phyloP scores from a whole-genome alignment of 208 protist genomes.

The Phytomonas sp. region DNA sequence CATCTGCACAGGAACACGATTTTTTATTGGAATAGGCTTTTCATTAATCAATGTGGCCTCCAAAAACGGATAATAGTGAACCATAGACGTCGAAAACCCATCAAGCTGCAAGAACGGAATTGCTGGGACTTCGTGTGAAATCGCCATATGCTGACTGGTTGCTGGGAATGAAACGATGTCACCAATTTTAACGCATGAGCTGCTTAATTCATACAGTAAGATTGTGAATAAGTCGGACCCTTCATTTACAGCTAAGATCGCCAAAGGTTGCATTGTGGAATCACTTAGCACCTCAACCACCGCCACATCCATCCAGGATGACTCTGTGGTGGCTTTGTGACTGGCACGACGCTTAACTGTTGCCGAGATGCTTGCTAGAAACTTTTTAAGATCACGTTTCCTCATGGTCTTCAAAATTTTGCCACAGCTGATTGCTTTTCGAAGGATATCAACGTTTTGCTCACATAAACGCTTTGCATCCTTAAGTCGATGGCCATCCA shows the following conservation, averaged over 20 bases:
- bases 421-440: constrained; percentile 28
- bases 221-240: constrained; percentile 32
- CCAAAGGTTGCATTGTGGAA: constrained; percentile 52
- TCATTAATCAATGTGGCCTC: constrained; percentile 53
- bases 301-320: constrained; percentile 16
- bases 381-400: constrained; percentile 45
- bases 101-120: constrained; percentile 30
- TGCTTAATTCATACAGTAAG: constrained; percentile 51
- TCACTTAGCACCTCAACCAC: constrained; percentile 68
- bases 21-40: constrained; percentile 28
- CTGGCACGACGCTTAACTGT: constrained; percentile 6
- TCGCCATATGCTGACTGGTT: constrained; percentile 17
- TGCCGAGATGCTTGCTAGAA: constrained; percentile 22
- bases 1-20: constrained; percentile 44
- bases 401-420: constrained; percentile 37
- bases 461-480: constrained; percentile 36
- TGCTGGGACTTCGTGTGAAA: constrained; percentile 37
- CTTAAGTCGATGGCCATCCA: constrained; percentile 47
- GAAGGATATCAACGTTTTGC: constrained; percentile 38
- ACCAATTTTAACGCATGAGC: constrained; percentile 45
- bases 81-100: constrained; percentile 22
- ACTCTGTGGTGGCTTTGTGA: not conserved
- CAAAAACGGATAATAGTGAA: constrained; percentile 37
- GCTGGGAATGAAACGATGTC: constrained; percentile 38
- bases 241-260: constrained; percentile 34